Evolutionary conservation across 1,284 basidiomycete species (phyloP).

Genomic region (Vanrija humicola): DNA sequence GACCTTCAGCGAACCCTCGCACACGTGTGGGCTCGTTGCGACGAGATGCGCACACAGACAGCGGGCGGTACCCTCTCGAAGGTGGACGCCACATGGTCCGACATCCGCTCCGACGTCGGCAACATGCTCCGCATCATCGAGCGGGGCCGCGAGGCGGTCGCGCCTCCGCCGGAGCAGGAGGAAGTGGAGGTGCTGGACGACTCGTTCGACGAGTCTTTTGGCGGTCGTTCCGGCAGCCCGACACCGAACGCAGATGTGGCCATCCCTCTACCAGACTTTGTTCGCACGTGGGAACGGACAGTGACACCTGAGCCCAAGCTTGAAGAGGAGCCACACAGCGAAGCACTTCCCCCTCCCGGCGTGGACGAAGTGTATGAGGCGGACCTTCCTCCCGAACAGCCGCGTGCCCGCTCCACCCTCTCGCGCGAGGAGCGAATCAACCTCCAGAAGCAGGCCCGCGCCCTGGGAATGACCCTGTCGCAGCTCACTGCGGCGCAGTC

Average conservation of each 20-base stretch:
- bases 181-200: background rate
- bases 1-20: slow-evolving; percentile 17
- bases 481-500: slow-evolving; percentile 14
- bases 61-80: background rate
- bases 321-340: background rate
- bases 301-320: slow-evolving; percentile 1
- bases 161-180: slow-evolving; percentile 1
- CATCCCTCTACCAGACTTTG: slow-evolving; percentile 20
- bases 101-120: slow-evolving; percentile 17
- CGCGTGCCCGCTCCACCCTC: slow-evolving; percentile 13
- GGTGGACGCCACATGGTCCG: slow-evolving; percentile 7
- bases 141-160: slow-evolving; percentile 12
- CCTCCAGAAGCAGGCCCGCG: slow-evolving; percentile 30
- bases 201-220: background rate
- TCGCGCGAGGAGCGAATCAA: slow-evolving; percentile 35
- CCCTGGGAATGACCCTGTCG: slow-evolving; percentile 24
- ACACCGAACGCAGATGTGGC: background rate
- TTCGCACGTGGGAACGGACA: slow-evolving; percentile 21
- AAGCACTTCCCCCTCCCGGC: slow-evolving; percentile 29
- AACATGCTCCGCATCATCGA: slow-evolving; percentile 16
- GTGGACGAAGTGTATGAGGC: slow-evolving; percentile 35
- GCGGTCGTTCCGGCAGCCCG: too few relatives aligned
- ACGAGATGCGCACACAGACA: slow-evolving; percentile 9
- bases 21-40: slow-evolving; percentile 12
- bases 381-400: background rate